Conservation (phyloP, 768 basidiomycete genomes). For the Agaricus subrufescens region DNA sequence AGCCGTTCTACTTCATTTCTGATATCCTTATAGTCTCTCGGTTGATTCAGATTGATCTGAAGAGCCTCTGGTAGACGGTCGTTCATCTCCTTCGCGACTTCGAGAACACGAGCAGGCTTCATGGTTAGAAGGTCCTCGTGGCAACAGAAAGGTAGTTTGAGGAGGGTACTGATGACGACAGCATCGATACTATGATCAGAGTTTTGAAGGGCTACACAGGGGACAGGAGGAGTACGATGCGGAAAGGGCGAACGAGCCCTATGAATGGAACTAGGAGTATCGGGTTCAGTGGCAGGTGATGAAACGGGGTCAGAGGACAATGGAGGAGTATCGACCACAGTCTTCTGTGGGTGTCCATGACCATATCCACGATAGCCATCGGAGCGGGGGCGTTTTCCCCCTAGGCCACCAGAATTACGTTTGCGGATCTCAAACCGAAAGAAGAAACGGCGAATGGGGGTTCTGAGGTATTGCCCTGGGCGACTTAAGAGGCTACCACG, state of each 20-base stretch:
- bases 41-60: slow-evolving; percentile 37
- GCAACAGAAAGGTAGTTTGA: slow-evolving; percentile 61
- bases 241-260: neutral
- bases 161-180: slow-evolving; percentile 59
- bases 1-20: slow-evolving; percentile 53
- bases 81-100: slow-evolving; percentile 53
- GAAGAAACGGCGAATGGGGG: slow-evolving; percentile 36
- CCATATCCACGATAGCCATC: slow-evolving; percentile 10
- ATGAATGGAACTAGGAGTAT: neutral
- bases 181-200: slow-evolving; percentile 49
- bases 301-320: slow-evolving; percentile 1
- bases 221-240: neutral
- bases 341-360: neutral
- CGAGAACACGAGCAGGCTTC: slow-evolving; percentile 47
- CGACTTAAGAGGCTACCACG: neutral
- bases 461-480: slow-evolving; percentile 9
- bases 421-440: slow-evolving; percentile 33
- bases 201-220: slow-evolving; percentile 55
- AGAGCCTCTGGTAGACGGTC: slow-evolving; percentile 46
- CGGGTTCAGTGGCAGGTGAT: neutral
- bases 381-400: slow-evolving; percentile 21
- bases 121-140: slow-evolving; percentile 70
- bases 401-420: slow-evolving; percentile 15
- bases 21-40: slow-evolving; percentile 34
- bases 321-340: neutral